Evolutionary conservation across 192 early-diverging fungal genomes (phyloP), one percentile per base, ranked within the genome.

Genomic region (Rhizophagus sp.): DNA sequence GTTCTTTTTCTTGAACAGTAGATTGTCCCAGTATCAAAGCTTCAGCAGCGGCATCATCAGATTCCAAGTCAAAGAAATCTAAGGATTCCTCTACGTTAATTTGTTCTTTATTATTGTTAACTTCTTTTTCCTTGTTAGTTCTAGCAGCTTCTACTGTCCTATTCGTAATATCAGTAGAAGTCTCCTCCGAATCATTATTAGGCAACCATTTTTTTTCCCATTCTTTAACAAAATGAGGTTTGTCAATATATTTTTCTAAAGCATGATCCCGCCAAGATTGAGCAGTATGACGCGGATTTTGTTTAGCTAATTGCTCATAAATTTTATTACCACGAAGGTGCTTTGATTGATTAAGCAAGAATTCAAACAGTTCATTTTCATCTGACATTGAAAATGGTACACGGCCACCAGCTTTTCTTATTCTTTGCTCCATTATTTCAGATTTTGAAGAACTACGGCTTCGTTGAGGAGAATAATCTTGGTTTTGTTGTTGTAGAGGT

Each of bases 221-320:
- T 57, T 57, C 52, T 57, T 57, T 57, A 0, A 57, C 4, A n/a
- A 57, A 57, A 57, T 57, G 19, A 6, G 52, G 52, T 57, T 19
- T 57, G 19, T 68, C 27, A 36, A 68, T 3, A 36, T 33, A 27
- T 9, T 68, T 27, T 27, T 36, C 17, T 68, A 68, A 17, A 33
- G 66, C 66, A 33, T 36, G 66, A 68, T 68, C 66, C 0, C 66
- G 25, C 66, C 66, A 68, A 36, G 66, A 68, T 36, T 68, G 66
- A 4, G 66, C 66, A 22, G 66, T 68, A 36, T 68, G 66, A 36
- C 27, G 25, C 8, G 66, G 66, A 68, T 68, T 27, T 27, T 68
- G 27, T 68, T 68, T 36, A 15, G 66, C 66, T 15, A 68, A 36
- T 27, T 27, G 27, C 25, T 36, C 34, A 36, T 68, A 68, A 33